Percentiles rank a stretch among this genome's conserved stretches.
phyloP scores from a whole-genome alignment of 2,329 filamentous ascomycete genomes.

The Talaromyces sp. region DNA sequence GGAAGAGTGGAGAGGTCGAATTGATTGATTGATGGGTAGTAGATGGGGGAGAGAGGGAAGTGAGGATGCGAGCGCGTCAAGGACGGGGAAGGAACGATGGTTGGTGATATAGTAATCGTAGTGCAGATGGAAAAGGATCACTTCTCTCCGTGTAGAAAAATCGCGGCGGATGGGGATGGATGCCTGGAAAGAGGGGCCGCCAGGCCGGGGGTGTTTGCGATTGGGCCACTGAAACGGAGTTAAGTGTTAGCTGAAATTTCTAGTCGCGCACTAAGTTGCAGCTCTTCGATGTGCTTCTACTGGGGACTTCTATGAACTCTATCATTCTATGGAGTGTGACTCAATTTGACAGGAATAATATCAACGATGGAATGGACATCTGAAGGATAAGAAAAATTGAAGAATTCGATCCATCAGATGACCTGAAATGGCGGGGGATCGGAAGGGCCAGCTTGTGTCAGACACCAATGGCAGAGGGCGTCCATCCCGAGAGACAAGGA shows the following conservation, averaged over 20 bases:
- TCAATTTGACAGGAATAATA: no score
- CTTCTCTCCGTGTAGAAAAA: not conserved
- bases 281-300: not conserved
- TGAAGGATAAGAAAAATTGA: not conserved
- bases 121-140: not conserved
- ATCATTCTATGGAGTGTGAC: no score
- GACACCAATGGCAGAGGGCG: not conserved
- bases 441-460: not conserved
- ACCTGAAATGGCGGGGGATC: not conserved
- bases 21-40: not conserved
- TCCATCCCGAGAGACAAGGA: not conserved
- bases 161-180: not conserved
- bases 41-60: not conserved
- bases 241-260: constrained; percentile 2
- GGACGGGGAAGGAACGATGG: not conserved
- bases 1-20: constrained; percentile 9
- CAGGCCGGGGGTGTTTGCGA: not conserved
- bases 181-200: constrained; percentile 6
- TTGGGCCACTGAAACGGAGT: not conserved
- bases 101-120: not conserved
- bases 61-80: not conserved
- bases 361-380: not conserved
- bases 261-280: not conserved
- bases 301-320: no score
- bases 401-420: constrained; percentile 8